Evolutionary conservation across 805 yeast species (phyloP).

Genomic region (Wickerhamomyces sydowiorum): DNA sequence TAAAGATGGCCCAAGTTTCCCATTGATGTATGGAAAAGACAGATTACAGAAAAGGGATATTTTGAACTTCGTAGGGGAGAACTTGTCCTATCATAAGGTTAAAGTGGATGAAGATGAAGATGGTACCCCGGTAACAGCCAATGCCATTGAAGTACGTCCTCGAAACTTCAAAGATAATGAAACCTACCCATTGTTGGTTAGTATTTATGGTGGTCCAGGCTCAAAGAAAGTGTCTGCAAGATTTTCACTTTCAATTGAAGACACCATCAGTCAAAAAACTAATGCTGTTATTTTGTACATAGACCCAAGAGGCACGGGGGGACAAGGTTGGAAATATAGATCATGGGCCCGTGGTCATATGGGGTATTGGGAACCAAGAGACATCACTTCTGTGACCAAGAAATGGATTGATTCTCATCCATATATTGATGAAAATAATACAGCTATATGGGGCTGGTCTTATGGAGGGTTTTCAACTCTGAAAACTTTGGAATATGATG

Average conservation of each 20-base stretch:
- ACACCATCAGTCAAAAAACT: constrained; percentile 48
- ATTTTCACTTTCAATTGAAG: constrained; percentile 50
- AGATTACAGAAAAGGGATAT: constrained; percentile 5
- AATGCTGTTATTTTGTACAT: constrained; percentile 59
- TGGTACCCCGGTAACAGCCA: constrained; percentile 27
- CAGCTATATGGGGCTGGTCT: constrained; percentile 87
- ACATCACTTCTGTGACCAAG: constrained; percentile 46
- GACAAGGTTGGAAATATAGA: constrained; percentile 62
- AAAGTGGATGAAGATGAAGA: constrained; percentile 14
- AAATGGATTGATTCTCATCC: constrained; percentile 38
- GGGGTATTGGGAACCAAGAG: constrained; percentile 77
- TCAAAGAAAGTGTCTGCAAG: constrained; percentile 49
- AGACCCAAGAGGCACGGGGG: constrained; percentile 84
- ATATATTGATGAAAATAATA: constrained; percentile 45
- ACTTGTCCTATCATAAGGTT: constrained; percentile 16
- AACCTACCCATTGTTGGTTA: constrained; percentile 60
- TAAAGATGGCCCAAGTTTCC: constrained; percentile 19
- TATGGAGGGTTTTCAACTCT: constrained; percentile 78
- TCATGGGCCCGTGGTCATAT: constrained; percentile 50
- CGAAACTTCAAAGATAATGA: constrained; percentile 39
- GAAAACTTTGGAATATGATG: constrained; percentile 66
- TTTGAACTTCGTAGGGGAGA: constrained; percentile 13
- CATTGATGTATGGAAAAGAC: constrained; percentile 10
- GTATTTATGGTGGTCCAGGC: constrained; percentile 81
- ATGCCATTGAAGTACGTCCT: constrained; percentile 61